These are phyloP conservation scores for Hydrangea macrophylla DNA, from an alignment of 148 eudicot genomes.

Conservation along the genomic window DNA sequence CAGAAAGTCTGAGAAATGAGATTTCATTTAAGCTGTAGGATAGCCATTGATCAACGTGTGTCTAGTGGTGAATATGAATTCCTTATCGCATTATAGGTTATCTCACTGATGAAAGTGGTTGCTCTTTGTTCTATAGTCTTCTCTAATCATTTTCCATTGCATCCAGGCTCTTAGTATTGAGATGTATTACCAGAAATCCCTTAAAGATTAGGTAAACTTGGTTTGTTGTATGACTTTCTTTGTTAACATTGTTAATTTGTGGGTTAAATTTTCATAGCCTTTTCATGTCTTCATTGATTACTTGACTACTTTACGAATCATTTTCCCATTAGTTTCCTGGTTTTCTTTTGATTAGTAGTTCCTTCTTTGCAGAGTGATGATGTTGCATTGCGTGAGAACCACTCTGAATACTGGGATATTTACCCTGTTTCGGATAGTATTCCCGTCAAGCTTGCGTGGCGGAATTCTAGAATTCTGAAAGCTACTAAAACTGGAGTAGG, in stretches of 20 bases:
- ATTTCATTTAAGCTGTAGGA: no score
- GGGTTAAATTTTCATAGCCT: not conserved
- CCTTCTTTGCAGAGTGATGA: constrained; percentile 60
- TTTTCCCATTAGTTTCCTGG: not conserved
- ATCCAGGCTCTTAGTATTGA: no score
- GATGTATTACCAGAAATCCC: no score
- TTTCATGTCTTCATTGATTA: not conserved
- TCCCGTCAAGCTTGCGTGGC: constrained; percentile 39
- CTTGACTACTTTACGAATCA: not conserved
- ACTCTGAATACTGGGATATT: constrained; percentile 54
- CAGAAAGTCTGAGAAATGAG: no score
- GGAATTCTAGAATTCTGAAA: constrained; percentile 50
- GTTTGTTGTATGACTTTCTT: not conserved
- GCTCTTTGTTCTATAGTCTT: no score
- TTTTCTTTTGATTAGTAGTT: not conserved
- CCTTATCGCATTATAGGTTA: no score
- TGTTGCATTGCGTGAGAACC: constrained; percentile 56
- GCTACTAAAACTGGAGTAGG: constrained; percentile 68
- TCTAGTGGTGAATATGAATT: no score
- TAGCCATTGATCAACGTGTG: no score
- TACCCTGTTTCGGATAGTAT: constrained; percentile 46
- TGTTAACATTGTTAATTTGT: not conserved
- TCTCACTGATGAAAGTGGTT: no score
- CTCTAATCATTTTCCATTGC: no score
- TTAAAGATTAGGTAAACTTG: not conserved